A percentile compares a stretch with the other conserved stretches of the same genome.
Conservation (phyloP, 2,329 filamentous ascomycete genomes). For the Paecilomyces variotii region DNA sequence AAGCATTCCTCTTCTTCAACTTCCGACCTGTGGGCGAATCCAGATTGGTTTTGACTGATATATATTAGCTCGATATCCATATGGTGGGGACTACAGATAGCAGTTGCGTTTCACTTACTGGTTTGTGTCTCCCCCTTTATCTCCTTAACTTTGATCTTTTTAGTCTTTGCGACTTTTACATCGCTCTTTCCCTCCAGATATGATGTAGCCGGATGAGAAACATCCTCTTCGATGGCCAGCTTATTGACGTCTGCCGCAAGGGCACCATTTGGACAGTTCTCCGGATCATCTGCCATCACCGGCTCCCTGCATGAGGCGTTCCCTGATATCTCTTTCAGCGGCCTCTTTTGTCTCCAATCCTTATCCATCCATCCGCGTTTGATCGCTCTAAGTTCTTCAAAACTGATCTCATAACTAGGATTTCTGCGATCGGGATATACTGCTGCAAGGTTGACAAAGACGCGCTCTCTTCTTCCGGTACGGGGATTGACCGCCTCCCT, state of each 20-base stretch:
- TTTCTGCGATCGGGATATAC: constrained; percentile 73
- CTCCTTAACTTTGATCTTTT: constrained; percentile 74
- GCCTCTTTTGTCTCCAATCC: constrained; percentile 45
- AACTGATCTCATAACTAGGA: constrained; percentile 68
- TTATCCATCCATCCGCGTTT: constrained; percentile 59
- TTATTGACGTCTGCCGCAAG: constrained; percentile 24
- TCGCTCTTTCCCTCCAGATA: constrained; percentile 17
- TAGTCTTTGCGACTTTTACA: constrained; percentile 39
- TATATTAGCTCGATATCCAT: constrained; percentile 20
- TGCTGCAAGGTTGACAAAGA: constrained; percentile 77
- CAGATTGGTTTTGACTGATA: constrained; percentile 78
- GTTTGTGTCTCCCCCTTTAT: constrained; percentile 83
- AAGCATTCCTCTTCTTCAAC: constrained; percentile 64
- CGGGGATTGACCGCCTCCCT: constrained; percentile 76
- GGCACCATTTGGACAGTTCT: constrained; percentile 13
- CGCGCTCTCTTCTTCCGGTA: constrained; percentile 74
- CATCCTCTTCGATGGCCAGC: constrained; percentile 17
- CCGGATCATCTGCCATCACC: constrained; percentile 8
- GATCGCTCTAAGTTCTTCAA: constrained; percentile 81
- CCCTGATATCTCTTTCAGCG: constrained; percentile 48
- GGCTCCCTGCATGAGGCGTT: constrained; percentile 20
- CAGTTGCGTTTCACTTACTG: constrained; percentile 48
- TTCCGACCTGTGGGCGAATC: constrained; percentile 84
- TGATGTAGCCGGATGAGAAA: constrained; percentile 6
- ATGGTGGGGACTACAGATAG: background rate